These are phyloP conservation scores for Penicillium canescens DNA, from an alignment of 495 filamentous ascomycete genomes.

Conservation along the genomic window DNA sequence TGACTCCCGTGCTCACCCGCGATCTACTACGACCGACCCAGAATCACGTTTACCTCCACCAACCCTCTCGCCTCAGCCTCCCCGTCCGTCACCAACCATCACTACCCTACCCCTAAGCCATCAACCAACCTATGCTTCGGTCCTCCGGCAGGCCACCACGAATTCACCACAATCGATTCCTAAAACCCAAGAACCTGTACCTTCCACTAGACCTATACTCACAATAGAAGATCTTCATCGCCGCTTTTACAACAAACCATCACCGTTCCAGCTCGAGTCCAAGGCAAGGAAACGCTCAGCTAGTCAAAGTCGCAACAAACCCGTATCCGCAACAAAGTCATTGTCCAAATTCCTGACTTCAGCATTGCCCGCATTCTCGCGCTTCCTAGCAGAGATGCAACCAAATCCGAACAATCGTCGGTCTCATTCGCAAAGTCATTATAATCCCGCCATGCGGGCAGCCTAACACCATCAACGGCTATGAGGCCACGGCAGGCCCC, in stretches of 20 bases:
- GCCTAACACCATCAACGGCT: slow-evolving; percentile 8
- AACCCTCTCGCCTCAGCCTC: slow-evolving; percentile 5
- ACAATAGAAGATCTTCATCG: slow-evolving; percentile 17
- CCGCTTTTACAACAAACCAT: slow-evolving; percentile 11
- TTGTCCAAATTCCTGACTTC: slow-evolving; percentile 8
- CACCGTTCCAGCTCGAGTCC: slow-evolving; percentile 14
- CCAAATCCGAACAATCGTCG: neutral
- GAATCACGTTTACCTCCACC: slow-evolving; percentile 1
- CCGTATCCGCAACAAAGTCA: slow-evolving; percentile 6
- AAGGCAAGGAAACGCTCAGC: slow-evolving; percentile 5
- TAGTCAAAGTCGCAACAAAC: slow-evolving; percentile 7
- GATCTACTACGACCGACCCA: slow-evolving; percentile 5
- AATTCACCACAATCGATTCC: slow-evolving; percentile 1
- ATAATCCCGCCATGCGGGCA: slow-evolving; percentile 2
- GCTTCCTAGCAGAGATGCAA: slow-evolving; percentile 4
- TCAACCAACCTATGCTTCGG: slow-evolving; percentile 7
- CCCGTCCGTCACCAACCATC: neutral
- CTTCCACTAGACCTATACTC: slow-evolving; percentile 10
- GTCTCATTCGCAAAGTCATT: slow-evolving; percentile 3
- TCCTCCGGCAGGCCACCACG: slow-evolving; percentile 7
- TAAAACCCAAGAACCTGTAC: slow-evolving; percentile 1
- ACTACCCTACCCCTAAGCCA: slow-evolving; percentile 4
- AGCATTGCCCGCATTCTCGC: slow-evolving; percentile 5
- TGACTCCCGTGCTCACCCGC: neutral
- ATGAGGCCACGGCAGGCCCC: slow-evolving; percentile 21